phyloP scores from a whole-genome alignment of 257 asterid genomes.

The Solanum virginianum region DNA sequence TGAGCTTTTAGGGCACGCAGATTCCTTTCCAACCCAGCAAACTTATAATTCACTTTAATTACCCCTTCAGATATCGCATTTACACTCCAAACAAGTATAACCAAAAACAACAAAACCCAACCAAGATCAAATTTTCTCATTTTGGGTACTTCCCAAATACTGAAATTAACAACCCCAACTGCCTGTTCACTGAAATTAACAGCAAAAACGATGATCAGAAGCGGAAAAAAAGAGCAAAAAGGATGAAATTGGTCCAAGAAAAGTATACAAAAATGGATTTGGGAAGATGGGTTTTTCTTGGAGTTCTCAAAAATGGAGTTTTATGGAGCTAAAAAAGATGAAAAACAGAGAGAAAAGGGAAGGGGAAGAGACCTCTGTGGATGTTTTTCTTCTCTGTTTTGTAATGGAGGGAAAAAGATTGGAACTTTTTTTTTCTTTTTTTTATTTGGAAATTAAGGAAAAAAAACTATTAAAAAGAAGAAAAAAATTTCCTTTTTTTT shows the following conservation, averaged over 20 bases:
- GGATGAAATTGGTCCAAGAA: not conserved
- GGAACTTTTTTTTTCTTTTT: not conserved
- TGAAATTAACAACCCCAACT: not conserved
- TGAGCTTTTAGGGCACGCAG: conserved; percentile 78
- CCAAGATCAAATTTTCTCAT: not conserved
- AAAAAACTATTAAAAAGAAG: too few relatives aligned
- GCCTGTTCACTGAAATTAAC: not conserved
- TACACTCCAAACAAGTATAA: not conserved
- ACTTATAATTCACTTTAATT: conserved; percentile 66
- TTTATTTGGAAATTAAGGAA: too few relatives aligned
- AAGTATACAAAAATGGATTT: not conserved
- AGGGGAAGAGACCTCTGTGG: not conserved
- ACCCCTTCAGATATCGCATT: conserved; percentile 16
- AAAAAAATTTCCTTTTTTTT: not conserved
- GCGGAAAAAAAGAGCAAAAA: not conserved
- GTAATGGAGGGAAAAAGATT: not conserved
- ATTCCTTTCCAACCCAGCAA: conserved; percentile 55
- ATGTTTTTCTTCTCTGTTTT: not conserved
- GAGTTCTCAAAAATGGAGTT: not conserved
- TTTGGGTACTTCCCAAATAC: not conserved
- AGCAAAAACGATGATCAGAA: not conserved
- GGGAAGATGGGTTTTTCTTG: not conserved
- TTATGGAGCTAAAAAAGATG: not conserved
- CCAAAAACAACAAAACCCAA: not conserved
- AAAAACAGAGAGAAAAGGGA: not conserved